Conservation (phyloP, 1,284 basidiomycete species). For the Heterobasidion irregulare region DNA sequence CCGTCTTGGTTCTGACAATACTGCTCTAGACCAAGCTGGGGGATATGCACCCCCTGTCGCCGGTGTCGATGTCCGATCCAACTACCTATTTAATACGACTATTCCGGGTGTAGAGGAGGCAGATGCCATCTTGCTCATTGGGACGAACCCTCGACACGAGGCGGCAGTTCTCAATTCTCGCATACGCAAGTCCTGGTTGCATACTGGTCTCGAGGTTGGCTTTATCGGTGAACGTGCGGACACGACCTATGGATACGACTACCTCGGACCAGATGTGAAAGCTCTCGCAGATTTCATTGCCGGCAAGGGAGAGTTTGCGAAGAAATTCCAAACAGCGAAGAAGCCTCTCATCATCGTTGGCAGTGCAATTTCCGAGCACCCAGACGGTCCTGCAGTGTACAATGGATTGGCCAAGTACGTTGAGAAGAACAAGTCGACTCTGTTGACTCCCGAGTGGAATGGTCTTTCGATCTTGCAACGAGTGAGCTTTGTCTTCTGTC, state of each 20-base stretch:
- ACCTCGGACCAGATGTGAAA: conserved; percentile 77
- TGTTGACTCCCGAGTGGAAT: conserved; percentile 91
- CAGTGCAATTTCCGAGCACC: conserved; percentile 80
- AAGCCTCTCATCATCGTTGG: conserved; percentile 93
- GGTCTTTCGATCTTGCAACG: conserved; percentile 93
- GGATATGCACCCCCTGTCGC: conserved; percentile 66
- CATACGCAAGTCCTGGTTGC: conserved; percentile 91
- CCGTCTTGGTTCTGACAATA: conserved; percentile 93
- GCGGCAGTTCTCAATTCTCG: conserved; percentile 97
- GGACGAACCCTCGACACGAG: conserved; percentile 97
- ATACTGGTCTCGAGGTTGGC: conserved; percentile 80
- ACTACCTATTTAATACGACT: conserved; percentile 96
- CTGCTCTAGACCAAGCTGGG: conserved; percentile 69
- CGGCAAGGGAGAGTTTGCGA: conserved; percentile 74
- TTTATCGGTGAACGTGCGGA: conserved; percentile 90
- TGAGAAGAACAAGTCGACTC: conserved; percentile 65
- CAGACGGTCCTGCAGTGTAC: conserved; percentile 78
- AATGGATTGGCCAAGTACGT: conserved; percentile 78
- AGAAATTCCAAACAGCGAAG: conserved; percentile 88
- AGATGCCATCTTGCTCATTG: conserved; percentile 90
- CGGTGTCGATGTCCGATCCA: conserved; percentile 89
- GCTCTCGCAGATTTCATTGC: conserved; percentile 76
- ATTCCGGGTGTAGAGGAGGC: conserved; percentile 90
- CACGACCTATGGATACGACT: conserved; percentile 90
- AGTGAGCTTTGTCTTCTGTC: conserved; percentile 33